Evolutionary conservation across 805 yeast species (phyloP).

Genomic region (Tanozyma kutaoensis): DNA sequence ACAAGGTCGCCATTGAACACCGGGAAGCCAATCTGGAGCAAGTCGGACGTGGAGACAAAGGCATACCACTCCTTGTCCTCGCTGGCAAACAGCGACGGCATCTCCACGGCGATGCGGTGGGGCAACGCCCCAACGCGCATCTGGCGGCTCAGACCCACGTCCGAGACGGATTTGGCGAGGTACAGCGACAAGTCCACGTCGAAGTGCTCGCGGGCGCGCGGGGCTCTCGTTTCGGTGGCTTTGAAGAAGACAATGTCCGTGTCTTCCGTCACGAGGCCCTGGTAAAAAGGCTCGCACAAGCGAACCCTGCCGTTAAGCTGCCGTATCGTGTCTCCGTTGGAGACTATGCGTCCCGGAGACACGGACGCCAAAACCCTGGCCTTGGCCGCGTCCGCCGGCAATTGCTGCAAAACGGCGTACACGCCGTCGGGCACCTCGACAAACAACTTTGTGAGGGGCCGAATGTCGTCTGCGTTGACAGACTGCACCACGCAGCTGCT

Average conservation of each 20-base stretch:
- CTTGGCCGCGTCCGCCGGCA: constrained; percentile 19
- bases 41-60: constrained; percentile 31
- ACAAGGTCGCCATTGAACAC: constrained; percentile 60
- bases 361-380: constrained; percentile 14
- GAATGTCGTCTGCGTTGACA: constrained; percentile 18
- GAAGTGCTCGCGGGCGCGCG: constrained; percentile 1
- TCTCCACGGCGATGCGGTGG: constrained; percentile 11
- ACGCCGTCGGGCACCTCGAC: constrained; percentile 32
- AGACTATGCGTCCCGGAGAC: constrained; percentile 13
- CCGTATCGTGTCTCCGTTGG: constrained; percentile 30
- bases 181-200: constrained; percentile 19
- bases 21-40: constrained; percentile 40
- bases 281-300: constrained; percentile 63
- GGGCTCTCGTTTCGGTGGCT: constrained; percentile 3
- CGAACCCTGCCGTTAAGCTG: constrained; percentile 36
- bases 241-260: constrained; percentile 47
- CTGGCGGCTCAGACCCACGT: constrained; percentile 1
- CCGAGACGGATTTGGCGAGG: constrained; percentile 13
- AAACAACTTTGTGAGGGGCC: constrained; percentile 29
- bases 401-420: constrained; percentile 17
- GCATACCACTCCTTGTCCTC: constrained; percentile 27
- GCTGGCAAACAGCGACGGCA: constrained; percentile 10
- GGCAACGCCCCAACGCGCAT: constrained; percentile 17
- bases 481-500: constrained; percentile 23
- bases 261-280: constrained; percentile 36